Percentiles rank a stretch among this genome's conserved stretches.
phyloP scores from a whole-genome alignment of 176 grass and related monocot species.

The Neostapfia colusana region DNA sequence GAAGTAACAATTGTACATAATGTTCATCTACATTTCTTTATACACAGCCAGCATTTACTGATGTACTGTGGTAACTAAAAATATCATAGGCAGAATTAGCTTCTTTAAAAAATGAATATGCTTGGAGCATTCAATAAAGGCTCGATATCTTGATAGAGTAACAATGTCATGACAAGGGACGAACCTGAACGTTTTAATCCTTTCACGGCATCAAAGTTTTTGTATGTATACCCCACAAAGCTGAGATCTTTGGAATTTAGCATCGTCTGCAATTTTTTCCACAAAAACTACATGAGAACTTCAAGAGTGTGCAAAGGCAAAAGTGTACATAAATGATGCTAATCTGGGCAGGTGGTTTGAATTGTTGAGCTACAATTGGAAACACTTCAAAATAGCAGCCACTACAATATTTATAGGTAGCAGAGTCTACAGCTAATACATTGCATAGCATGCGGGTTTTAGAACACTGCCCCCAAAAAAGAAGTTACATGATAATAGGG shows the following conservation, averaged over 20 bases:
- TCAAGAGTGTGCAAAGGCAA: slow-evolving; percentile 17
- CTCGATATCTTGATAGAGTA: not conserved
- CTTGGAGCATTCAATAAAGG: not conserved
- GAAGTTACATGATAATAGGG: not conserved
- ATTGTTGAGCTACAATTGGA: not conserved
- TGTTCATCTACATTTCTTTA: not conserved
- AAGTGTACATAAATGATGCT: not conserved
- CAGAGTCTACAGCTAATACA: not conserved
- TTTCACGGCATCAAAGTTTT: slow-evolving; percentile 99
- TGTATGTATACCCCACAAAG: slow-evolving; percentile 99
- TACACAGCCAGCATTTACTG: not conserved
- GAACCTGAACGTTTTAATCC: slow-evolving; percentile 74
- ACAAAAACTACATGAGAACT: slow-evolving; percentile 22
- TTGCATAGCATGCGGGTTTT: not conserved
- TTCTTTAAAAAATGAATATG: not conserved
- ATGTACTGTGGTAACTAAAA: not conserved
- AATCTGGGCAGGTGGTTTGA: not conserved
- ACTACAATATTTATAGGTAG: not conserved
- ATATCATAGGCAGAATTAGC: no score
- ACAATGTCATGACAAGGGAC: slow-evolving; percentile 3
- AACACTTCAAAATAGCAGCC: not conserved
- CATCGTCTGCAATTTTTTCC: slow-evolving; percentile 58
- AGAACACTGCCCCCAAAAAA: not conserved
- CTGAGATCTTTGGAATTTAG: slow-evolving; percentile 93
- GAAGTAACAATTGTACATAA: slow-evolving; percentile 31